These are phyloP conservation scores for Phytophthora sp. DNA, from an alignment of 352 stramenopile species.

Conservation along the genomic window DNA sequence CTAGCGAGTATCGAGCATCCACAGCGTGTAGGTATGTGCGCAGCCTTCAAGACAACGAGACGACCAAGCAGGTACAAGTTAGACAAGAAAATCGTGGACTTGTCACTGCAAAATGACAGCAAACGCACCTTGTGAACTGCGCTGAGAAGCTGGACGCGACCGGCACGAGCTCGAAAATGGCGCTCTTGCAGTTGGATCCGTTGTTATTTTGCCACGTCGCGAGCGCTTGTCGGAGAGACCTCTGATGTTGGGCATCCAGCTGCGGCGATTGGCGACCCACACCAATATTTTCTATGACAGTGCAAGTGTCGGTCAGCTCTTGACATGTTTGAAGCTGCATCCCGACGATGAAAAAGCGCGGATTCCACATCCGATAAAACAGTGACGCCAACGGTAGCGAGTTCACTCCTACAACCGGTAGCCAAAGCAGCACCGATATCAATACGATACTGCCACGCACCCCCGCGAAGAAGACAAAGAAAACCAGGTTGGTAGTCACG, in stretches of 20 bases:
- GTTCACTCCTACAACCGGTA: conserved; percentile 59
- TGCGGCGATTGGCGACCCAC: conserved; percentile 18
- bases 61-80: neutral
- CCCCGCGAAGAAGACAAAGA: conserved; percentile 93
- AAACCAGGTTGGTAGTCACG: conserved; percentile 93
- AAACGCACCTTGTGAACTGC: conserved; percentile 41
- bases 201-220: conserved; percentile 17
- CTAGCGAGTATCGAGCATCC: conserved; percentile 33
- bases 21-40: conserved; percentile 27
- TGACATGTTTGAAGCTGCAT: conserved; percentile 36
- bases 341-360: conserved; percentile 45
- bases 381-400: conserved; percentile 58
- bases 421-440: conserved; percentile 48
- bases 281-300: conserved; percentile 27
- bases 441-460: conserved; percentile 63
- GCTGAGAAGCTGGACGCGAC: conserved; percentile 26
- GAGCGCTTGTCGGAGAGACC: conserved; percentile 24
- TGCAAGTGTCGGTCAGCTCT: neutral
- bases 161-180: conserved; percentile 34
- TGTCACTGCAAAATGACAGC: neutral
- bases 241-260: conserved; percentile 30
- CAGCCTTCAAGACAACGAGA: conserved; percentile 17
- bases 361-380: conserved; percentile 43
- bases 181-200: neutral
- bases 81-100: neutral